Evolutionary conservation across 1,139 yeast species (phyloP).

Genomic region (Meyerozyma smithsonii): DNA sequence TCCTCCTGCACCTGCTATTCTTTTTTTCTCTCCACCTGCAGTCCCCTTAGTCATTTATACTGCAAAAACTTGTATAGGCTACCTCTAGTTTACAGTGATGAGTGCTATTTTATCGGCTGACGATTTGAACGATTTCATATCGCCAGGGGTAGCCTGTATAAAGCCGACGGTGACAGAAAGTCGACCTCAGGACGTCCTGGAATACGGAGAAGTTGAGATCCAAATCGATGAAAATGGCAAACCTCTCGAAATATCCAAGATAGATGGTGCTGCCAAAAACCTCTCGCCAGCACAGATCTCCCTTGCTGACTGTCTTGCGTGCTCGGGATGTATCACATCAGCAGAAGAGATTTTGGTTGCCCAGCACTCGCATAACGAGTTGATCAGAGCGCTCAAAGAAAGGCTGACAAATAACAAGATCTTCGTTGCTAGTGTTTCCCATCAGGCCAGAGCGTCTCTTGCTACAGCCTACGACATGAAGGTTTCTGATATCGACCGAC

Average conservation of each 20-base stretch:
- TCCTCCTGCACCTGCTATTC: not conserved
- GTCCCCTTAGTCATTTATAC: not conserved
- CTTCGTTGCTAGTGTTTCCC: constrained; percentile 79
- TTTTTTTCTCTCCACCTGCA: not conserved
- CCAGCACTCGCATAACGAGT: constrained; percentile 81
- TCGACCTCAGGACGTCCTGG: constrained; percentile 13
- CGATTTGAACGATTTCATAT: constrained; percentile 88
- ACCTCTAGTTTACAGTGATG: constrained; percentile 36
- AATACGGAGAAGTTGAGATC: constrained; percentile 48
- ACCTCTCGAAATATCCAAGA: constrained; percentile 62
- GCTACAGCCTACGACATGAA: constrained; percentile 61
- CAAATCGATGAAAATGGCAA: constrained; percentile 63
- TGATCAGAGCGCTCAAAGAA: constrained; percentile 50
- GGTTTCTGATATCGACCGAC: constrained; percentile 55
- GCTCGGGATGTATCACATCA: constrained; percentile 95
- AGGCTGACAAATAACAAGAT: constrained; percentile 20
- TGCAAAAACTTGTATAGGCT: not conserved
- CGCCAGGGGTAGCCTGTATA: constrained; percentile 93
- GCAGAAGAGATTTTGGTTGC: constrained; percentile 92
- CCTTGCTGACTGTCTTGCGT: constrained; percentile 88
- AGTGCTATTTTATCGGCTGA: constrained; percentile 84
- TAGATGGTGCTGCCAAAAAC: constrained; percentile 47
- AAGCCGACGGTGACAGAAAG: constrained; percentile 62
- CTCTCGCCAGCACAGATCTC: constrained; percentile 84
- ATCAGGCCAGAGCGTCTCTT: constrained; percentile 79